Evolutionary conservation across 2,329 filamentous ascomycete species (phyloP), one percentile per base, ranked within the genome.

Genomic region (Colletotrichum caudatum): DNA sequence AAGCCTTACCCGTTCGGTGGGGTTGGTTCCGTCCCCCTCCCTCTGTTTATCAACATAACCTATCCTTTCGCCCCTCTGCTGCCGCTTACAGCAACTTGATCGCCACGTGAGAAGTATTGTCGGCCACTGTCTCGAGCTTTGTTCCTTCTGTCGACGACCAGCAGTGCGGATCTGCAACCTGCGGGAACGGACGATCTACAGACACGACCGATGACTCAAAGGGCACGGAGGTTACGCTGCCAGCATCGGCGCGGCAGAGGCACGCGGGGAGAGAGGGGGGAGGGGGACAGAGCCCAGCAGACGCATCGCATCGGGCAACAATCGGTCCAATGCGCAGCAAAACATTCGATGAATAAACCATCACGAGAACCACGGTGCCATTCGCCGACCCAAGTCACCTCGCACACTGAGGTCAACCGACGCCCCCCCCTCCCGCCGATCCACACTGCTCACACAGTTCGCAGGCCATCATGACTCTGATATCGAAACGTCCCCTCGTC

Each of bases 1-100:
- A 7, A 64, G 48, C 61, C 61, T 54, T 64, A 64, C 61, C 61
- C 60, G 60, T 53, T 37, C 16, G 46, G 46, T 35, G 56, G 37
- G 23, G 26, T 23, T 1, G 8, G 29, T 29, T 4, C 29, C n/a
- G n/a, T n/a, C 29, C 26, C n/a, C 33, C 33, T 33, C n/a, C 23
- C 35, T 53, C 50, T 54, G 14, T 54, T 41, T 12, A 12, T n/a
- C 11, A 7, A 48, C 35, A 8, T 37, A 37, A 9, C 35, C 20
- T 48, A 51, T 44, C 35, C 29, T 41, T 41, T 41, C 9, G 2
- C 8, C 9, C 35, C 48, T n/a, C 33, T 39, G 3, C 12, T 29
- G 39, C 35, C 48, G 48, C 33, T 63, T 35, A 48, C 48, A 54
- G 48, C 60, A 26, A 46, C 16, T 26, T n/a, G 60, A 46, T 53